Percentiles rank a stretch among this genome's conserved stretches.
These are phyloP conservation scores for Canavalia gladiata DNA, from an alignment of 306 rosid genomes.

Conservation along the genomic window DNA sequence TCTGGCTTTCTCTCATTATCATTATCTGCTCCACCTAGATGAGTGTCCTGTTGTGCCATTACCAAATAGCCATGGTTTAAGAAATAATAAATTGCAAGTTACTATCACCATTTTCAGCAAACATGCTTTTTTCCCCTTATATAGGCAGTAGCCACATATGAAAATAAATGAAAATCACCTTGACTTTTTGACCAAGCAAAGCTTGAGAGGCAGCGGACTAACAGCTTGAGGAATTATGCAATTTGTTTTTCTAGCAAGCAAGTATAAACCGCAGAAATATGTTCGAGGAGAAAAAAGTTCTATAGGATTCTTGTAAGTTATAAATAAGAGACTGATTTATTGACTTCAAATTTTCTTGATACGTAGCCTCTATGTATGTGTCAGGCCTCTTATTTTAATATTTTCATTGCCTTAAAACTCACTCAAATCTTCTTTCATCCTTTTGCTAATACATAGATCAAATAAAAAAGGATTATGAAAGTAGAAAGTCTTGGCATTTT, in stretches of 20 bases:
- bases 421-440: neutral
- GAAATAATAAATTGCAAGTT: conserved; percentile 37
- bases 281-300: neutral
- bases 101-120: conserved; percentile 13
- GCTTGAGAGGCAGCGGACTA: neutral
- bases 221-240: neutral
- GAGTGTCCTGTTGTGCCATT: conserved; percentile 59
- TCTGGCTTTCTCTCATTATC: conserved; percentile 60
- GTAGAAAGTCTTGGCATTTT: neutral
- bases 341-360: neutral
- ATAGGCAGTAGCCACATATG: neutral
- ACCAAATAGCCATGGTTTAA: conserved; percentile 43
- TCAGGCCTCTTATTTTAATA: neutral
- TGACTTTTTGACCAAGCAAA: conserved; percentile 28
- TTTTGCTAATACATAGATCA: neutral
- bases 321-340: neutral
- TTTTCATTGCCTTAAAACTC: neutral
- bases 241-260: conserved; percentile 17
- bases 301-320: neutral
- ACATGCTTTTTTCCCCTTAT: neutral
- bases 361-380: neutral
- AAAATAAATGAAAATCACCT: neutral
- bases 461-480: neutral
- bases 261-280: conserved; percentile 13
- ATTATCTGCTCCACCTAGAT: conserved; percentile 56